These are phyloP conservation scores for Sporothrix brasiliensis DNA, from an alignment of 2,329 filamentous ascomycete species.

Conservation along the genomic window DNA sequence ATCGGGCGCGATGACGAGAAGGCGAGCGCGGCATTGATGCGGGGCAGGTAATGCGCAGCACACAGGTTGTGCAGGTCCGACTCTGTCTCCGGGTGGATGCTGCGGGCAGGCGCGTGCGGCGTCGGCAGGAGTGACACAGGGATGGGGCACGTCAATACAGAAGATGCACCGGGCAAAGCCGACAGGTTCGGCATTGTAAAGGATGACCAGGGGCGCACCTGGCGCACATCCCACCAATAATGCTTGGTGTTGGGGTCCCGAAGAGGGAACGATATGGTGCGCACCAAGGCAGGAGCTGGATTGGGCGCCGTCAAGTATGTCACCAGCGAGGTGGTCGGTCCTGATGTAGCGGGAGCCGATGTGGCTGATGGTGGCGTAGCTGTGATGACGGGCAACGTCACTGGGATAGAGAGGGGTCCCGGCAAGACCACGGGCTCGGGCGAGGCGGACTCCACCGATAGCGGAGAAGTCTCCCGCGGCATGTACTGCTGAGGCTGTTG, in stretches of 20 bases:
- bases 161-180: conserved; percentile 70
- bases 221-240: conserved; percentile 96
- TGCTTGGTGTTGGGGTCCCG: conserved; percentile 72
- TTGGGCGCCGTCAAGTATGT: conserved; percentile 78
- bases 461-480: conserved; percentile 52
- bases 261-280: conserved; percentile 70
- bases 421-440: conserved; percentile 28
- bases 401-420: conserved; percentile 58
- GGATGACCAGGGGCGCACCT: conserved; percentile 77
- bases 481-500: conserved; percentile 44
- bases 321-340: conserved; percentile 71
- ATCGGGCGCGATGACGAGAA: conserved; percentile 71
- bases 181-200: conserved; percentile 76
- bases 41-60: conserved; percentile 76
- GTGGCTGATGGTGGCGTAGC: conserved; percentile 81
- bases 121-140: conserved; percentile 63
- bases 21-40: conserved; percentile 81
- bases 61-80: conserved; percentile 74
- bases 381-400: conserved; percentile 74
- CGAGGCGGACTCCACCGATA: conserved; percentile 44
- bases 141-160: conserved; percentile 72
- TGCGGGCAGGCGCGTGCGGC: conserved; percentile 50
- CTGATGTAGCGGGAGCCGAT: conserved; percentile 74
- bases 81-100: conserved; percentile 78
- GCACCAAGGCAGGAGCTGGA: conserved; percentile 79